Percentiles rank a stretch among this genome's conserved stretches.
Conservation (phyloP, 2,329 filamentous ascomycete genomes). For the Fusarium succisae region DNA sequence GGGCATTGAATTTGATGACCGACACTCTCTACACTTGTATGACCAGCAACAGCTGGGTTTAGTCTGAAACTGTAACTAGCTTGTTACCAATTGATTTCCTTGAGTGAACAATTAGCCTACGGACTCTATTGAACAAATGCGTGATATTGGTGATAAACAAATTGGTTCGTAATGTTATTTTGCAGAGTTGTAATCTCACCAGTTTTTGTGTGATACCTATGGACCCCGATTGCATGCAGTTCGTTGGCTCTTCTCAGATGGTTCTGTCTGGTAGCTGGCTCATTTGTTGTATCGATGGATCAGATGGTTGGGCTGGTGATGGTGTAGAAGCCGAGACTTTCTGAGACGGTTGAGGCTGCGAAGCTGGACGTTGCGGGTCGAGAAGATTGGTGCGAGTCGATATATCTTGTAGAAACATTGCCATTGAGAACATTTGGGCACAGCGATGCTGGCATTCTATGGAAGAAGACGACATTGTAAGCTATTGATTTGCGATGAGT, state of each 20-base stretch:
- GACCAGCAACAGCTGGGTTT: slow-evolving; percentile 30
- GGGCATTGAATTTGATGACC: slow-evolving; percentile 33
- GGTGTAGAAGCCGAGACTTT: slow-evolving; percentile 1
- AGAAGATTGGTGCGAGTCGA: slow-evolving; percentile 44
- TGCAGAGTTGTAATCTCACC: not conserved
- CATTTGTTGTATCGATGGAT: slow-evolving; percentile 8
- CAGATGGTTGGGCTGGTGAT: slow-evolving; percentile 16
- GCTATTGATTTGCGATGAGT: not conserved
- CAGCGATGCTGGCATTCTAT: slow-evolving; percentile 46
- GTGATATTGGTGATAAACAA: not conserved
- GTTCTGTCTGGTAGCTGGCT: slow-evolving; percentile 24
- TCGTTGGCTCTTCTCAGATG: not conserved
- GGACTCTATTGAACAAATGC: not conserved
- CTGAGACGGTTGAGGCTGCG: not conserved
- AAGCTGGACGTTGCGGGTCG: slow-evolving; percentile 1
- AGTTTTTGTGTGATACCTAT: not conserved
- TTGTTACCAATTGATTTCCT: slow-evolving; percentile 36
- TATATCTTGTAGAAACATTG: slow-evolving; percentile 48
- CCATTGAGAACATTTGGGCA: slow-evolving; percentile 50
- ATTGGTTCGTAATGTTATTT: not conserved
- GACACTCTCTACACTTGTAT: slow-evolving; percentile 39
- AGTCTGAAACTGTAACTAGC: slow-evolving; percentile 26
- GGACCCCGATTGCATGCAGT: not conserved
- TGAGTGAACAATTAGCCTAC: slow-evolving; percentile 6
- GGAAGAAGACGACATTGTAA: slow-evolving; percentile 32